Percentiles rank a stretch among this genome's conserved stretches.
These are phyloP conservation scores for Penicillium maclennaniae DNA, from an alignment of 495 filamentous ascomycete genomes.

Conservation along the genomic window DNA sequence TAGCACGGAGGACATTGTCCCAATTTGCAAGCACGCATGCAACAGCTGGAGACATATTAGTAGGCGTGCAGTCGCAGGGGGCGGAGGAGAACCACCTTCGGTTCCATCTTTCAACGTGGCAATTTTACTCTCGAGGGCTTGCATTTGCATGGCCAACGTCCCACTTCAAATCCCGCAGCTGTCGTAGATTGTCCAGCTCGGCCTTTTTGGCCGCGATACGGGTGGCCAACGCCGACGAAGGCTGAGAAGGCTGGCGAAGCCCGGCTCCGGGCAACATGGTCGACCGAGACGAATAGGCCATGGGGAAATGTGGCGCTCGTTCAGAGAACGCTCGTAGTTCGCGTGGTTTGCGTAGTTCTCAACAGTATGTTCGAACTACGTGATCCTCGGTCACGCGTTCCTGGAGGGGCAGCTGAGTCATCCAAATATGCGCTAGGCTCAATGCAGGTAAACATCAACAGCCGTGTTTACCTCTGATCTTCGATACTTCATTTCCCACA, in stretches of 20 bases:
- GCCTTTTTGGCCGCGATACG: constrained; percentile 92
- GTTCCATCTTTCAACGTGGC: constrained; percentile 86
- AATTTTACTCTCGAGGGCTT: constrained; percentile 82
- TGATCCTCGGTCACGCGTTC: neutral
- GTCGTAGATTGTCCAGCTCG: constrained; percentile 83
- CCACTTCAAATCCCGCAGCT: constrained; percentile 88
- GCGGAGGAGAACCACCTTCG: constrained; percentile 58
- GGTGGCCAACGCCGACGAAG: constrained; percentile 76
- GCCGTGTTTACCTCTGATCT: constrained; percentile 10
- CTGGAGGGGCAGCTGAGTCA: constrained; percentile 16
- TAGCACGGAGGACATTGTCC: constrained; percentile 73
- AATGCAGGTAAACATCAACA: constrained; percentile 43
- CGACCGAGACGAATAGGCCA: constrained; percentile 56
- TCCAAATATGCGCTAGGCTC: constrained; percentile 25
- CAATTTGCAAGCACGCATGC: neutral
- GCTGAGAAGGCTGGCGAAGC: constrained; percentile 51
- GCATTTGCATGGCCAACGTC: constrained; percentile 85
- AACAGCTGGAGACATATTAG: constrained; percentile 38
- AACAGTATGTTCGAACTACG: neutral
- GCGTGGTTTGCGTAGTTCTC: neutral
- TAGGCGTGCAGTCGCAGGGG: constrained; percentile 3
- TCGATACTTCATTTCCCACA: neutral
- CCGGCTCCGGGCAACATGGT: constrained; percentile 33
- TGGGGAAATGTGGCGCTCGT: constrained; percentile 23
- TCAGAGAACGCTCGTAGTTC: neutral